Evolutionary conservation across 371 early-diverging fungal species (phyloP), one percentile per base, ranked within the genome.

Genomic region (Parasitella parasitica): DNA sequence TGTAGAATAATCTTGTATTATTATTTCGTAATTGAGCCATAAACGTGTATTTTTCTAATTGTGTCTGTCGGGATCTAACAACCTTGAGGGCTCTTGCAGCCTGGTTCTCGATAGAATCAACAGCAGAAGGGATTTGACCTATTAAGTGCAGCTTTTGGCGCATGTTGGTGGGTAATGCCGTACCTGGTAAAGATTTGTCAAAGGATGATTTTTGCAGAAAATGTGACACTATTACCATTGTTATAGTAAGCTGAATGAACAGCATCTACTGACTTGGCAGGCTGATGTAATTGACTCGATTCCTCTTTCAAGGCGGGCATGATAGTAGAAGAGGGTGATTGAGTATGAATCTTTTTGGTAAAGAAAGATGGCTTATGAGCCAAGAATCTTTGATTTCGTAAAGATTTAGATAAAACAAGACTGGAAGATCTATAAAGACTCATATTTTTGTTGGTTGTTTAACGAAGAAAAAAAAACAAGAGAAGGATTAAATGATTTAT

Each of bases 1-100:
- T 83, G 67, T 92, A 96, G 71, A 95, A 96, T 56, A 95, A 78
- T 54, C 84, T 85, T 39, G 84, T 69, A 72, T 94, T 86, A 61
- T 89, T 89, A 56, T 87, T 87, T 61, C 92, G 87, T 58, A 96
- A 75, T 69, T 88, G 83, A 15, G 93, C 85, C 72, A 95, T 74
- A 73, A 93, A 94, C 37, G 86, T 79, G 67, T 93, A 94, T 67
- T 92, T 92, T 56, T 93, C 93, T 8, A 96, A 69, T 12, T 83
- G 69, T 2, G 86, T 72, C 5, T 72, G 43, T 68, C 89, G 91
- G 60, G 82, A 66, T 46, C 88, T 70, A n/a, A 94, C 71, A 66
- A 89, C 80, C 39, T 80, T 73, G 37, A 91, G 69, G 15, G 91
- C 92, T 51, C 94, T 86, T 48, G 77, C 71, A 59, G 89, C 88